Evolutionary conservation across 306 rosid genomes (phyloP).

Genomic region (Hippophae rhamnoides): DNA sequence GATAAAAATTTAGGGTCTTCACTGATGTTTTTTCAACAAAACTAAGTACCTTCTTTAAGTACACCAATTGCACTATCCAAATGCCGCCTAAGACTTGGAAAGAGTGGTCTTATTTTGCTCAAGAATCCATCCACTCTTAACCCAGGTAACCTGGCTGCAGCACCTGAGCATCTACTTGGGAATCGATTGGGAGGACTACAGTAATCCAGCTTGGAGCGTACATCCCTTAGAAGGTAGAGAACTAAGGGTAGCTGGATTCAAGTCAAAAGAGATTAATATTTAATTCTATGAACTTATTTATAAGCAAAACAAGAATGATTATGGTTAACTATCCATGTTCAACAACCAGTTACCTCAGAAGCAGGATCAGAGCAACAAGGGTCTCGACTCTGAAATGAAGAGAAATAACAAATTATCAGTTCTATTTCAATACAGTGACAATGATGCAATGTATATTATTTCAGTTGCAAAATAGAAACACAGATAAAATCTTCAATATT

Average conservation of each 20-base stretch:
- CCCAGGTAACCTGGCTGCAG: constrained; percentile 25
- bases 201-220: constrained; percentile 29
- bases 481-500: background rate
- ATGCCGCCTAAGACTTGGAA: constrained; percentile 25
- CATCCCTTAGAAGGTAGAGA: constrained; percentile 32
- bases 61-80: constrained; percentile 18
- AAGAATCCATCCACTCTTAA: constrained; percentile 16
- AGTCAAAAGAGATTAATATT: constrained; percentile 1
- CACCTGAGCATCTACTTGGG: constrained; percentile 15
- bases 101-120: constrained; percentile 19
- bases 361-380: constrained; percentile 28
- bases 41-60: constrained; percentile 16
- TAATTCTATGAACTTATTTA: background rate
- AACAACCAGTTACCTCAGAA: constrained; percentile 26
- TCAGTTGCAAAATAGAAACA: background rate
- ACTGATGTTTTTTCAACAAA: background rate
- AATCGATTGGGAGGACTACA: constrained; percentile 23
- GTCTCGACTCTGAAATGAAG: constrained; percentile 22
- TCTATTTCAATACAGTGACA: constrained; percentile 2
- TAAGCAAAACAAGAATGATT: background rate
- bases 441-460: constrained; percentile 3
- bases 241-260: constrained; percentile 24
- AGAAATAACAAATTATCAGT: background rate
- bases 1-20: constrained; percentile 3
- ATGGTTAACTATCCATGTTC: background rate